phyloP scores from a whole-genome alignment of 2,329 filamentous ascomycete genomes.

The Exophiala sp. region DNA sequence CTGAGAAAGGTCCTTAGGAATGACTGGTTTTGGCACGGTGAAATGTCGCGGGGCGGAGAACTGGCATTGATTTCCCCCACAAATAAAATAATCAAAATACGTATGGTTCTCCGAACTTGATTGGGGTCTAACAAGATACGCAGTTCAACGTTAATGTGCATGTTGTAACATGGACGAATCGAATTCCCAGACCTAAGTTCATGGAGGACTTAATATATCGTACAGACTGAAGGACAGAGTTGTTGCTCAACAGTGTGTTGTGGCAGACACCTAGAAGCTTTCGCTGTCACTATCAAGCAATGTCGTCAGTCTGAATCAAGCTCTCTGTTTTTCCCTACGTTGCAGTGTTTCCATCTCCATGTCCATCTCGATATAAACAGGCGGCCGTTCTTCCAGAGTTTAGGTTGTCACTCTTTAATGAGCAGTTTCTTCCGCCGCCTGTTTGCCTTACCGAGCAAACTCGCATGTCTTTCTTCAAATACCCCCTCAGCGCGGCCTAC shows the following conservation, averaged over 20 bases:
- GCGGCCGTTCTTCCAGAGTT: background rate
- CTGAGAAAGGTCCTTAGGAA: background rate
- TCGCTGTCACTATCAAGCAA: background rate
- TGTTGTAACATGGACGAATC: too few species aligned
- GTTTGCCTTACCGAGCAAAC: constrained; percentile 13
- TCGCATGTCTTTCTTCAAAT: constrained; percentile 16
- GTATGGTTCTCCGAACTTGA: background rate
- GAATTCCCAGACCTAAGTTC: too few species aligned
- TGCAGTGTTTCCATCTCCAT: background rate
- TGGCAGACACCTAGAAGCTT: too few species aligned
- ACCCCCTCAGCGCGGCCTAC: background rate
- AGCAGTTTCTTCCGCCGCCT: constrained; percentile 9
- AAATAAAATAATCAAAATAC: background rate
- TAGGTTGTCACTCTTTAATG: constrained; percentile 6
- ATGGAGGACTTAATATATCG: too few species aligned
- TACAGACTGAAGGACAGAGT: too few species aligned
- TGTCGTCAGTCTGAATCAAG: background rate
- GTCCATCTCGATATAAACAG: background rate
- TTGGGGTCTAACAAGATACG: too few species aligned
- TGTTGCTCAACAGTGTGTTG: too few species aligned
- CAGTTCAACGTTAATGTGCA: too few species aligned
- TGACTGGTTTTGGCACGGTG: background rate
- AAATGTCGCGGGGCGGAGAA: background rate
- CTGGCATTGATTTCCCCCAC: background rate
- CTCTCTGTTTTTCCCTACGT: background rate